Conservation (phyloP, 208 protist species). For the Angomonas ambiguus region DNA sequence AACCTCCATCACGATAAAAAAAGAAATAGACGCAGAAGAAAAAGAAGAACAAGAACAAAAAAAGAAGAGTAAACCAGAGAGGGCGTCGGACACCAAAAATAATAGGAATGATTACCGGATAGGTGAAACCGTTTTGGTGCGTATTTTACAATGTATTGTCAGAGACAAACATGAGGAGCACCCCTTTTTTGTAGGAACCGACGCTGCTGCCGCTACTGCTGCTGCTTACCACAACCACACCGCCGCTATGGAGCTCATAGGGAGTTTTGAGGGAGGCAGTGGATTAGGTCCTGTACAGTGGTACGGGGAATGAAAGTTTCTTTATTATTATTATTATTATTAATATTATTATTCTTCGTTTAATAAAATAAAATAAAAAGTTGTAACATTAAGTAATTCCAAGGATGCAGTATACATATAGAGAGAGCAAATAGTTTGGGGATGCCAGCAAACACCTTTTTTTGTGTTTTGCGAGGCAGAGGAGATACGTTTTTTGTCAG, state of each 20-base stretch:
- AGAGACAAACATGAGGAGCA: not conserved
- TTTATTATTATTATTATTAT: constrained; percentile 9
- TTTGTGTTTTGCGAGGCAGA: no score
- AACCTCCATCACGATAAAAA: not conserved
- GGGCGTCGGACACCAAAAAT: constrained; percentile 3
- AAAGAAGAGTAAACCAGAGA: not conserved
- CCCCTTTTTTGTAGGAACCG: constrained; percentile 9
- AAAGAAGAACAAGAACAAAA: not conserved
- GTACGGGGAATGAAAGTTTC: constrained; percentile 18
- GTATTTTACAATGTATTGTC: not conserved
- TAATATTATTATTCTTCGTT: constrained; percentile 18
- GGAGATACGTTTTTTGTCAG: no score
- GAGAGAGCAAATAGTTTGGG: no score
- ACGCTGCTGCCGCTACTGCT: not conserved
- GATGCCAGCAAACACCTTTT: no score
- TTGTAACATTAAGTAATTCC: constrained; percentile 15
- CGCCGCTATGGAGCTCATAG: constrained; percentile 58
- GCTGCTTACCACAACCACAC: not conserved
- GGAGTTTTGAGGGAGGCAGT: constrained; percentile 65
- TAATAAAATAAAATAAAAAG: constrained; percentile 9
- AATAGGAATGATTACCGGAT: constrained; percentile 54
- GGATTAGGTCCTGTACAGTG: constrained; percentile 67
- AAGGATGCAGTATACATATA: no score
- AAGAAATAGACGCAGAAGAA: not conserved
- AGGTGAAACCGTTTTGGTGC: constrained; percentile 65